Evolutionary conservation across 1,284 basidiomycete species (phyloP).

Genomic region (Ceratobasidium sp.): DNA sequence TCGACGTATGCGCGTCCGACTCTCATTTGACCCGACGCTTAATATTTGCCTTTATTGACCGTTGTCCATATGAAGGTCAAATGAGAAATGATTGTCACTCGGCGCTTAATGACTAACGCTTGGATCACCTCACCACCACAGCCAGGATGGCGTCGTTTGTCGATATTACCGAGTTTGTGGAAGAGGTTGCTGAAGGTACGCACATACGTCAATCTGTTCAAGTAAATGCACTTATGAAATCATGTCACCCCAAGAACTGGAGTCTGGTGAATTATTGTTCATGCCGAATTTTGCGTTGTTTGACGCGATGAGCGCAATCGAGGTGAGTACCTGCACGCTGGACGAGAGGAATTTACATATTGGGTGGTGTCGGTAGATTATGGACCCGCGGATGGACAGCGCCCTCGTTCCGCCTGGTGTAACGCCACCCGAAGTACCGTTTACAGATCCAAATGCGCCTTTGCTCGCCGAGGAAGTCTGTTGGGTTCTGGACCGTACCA

Average conservation of each 20-base stretch:
- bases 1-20: neutral
- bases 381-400: slow-evolving; percentile 89
- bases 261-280: slow-evolving; percentile 71
- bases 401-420: slow-evolving; percentile 60
- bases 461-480: slow-evolving; percentile 81
- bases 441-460: slow-evolving; percentile 68
- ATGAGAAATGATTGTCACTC: slow-evolving; percentile 1
- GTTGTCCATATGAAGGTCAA: neutral
- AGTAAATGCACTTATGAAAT: slow-evolving; percentile 10
- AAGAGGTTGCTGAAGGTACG: slow-evolving; percentile 67
- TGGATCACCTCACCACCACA: neutral
- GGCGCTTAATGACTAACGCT: slow-evolving; percentile 13
- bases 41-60: slow-evolving; percentile 12
- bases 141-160: slow-evolving; percentile 43
- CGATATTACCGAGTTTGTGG: slow-evolving; percentile 69
- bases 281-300: slow-evolving; percentile 75
- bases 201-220: too few species aligned
- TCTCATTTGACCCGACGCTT: neutral
- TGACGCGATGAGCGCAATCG: slow-evolving; percentile 90
- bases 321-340: slow-evolving; percentile 59
- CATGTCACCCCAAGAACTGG: slow-evolving; percentile 64
- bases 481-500: slow-evolving; percentile 84
- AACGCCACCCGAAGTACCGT: slow-evolving; percentile 57
- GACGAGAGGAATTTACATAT: neutral
- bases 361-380: slow-evolving; percentile 66